These are phyloP conservation scores for Annulohypoxylon moriforme DNA, from an alignment of 495 filamentous ascomycete genomes.

Conservation along the genomic window DNA sequence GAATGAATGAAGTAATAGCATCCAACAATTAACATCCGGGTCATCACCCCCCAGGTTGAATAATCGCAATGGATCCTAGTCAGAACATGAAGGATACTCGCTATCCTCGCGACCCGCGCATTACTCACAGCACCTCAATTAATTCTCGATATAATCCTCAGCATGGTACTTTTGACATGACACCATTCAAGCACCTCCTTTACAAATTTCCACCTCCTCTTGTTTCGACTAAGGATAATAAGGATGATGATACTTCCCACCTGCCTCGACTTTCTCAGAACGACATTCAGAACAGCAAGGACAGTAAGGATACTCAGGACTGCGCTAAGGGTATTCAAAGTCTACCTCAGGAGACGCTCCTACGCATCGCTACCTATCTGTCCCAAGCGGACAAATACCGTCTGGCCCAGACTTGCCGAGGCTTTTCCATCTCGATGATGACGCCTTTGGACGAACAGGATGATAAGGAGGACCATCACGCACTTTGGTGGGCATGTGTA, in stretches of 20 bases:
- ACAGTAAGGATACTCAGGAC: no score
- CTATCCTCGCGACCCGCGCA: background rate
- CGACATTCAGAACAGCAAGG: background rate
- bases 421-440: background rate
- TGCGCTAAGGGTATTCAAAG: background rate
- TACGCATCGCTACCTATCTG: slow-evolving; percentile 1
- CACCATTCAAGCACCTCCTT: background rate
- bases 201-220: background rate
- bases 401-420: slow-evolving; percentile 5
- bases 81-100: background rate
- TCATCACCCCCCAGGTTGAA: no score
- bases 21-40: no score
- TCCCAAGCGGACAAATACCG: background rate
- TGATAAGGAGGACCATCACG: slow-evolving; percentile 5
- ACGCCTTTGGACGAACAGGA: slow-evolving; percentile 9
- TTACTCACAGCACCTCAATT: background rate
- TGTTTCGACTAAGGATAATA: background rate
- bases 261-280: background rate
- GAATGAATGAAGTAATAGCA: no score
- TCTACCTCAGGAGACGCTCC: background rate
- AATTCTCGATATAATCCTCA: background rate
- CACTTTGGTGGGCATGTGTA: slow-evolving; percentile 21
- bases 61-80: background rate
- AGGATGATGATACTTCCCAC: background rate
- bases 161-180: background rate